Base-by-base conservation (phyloP, 352 stramenopile species). In the Globisporangium canariense region DNA sequence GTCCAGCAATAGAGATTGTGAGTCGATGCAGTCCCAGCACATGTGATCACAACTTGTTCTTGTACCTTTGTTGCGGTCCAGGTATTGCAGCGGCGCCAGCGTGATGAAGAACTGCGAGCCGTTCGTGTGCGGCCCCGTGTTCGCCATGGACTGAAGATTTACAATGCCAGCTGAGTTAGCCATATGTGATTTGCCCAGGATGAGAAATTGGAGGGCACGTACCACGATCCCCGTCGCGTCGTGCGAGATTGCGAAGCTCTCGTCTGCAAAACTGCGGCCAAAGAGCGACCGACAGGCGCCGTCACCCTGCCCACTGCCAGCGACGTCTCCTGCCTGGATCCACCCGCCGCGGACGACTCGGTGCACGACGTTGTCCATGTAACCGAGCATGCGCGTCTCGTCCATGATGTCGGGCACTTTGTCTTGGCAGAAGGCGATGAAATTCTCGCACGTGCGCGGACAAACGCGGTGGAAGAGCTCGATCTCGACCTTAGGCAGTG, bases 51-150 rank as follows among this genome's bases (percentile, higher is more conserved):
- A 36, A 36, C 32, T 36, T 36, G 32, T 8, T 36, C 4, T 5
- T 4, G 36, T 14, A 41, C 36, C 36, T 41, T 41, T 41, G 36
- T 4, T 41, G 36, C 36, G 36, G 36, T 41, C 36, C 36, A 41
- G 36, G 14, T 41, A 41, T 11, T 10, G 36, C 36, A 41, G 1
- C 1, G 36, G 36, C 36, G 36, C 9, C 36, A 41, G 9, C 18
- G 97, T 99, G 64, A 99, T 98, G 84, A 99, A 99, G 72, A 99
- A 99, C 70, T 98, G 91, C 22, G 83, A 92, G 62, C 84, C 87
- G 65, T 95, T 96, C 10, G 86, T 96, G 3, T 98, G 89, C 20
- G 83, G 89, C 0, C 97, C 69, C 61, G 70, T 83, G 70, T 99
- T 99, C 34, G 97, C 97, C 97, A 99, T 99, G 38, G 95, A 97